Evolutionary conservation across 352 stramenopile genomes (phyloP), one percentile per base, ranked within the genome.

Genomic region (Phytophthora fragariaefolia): DNA sequence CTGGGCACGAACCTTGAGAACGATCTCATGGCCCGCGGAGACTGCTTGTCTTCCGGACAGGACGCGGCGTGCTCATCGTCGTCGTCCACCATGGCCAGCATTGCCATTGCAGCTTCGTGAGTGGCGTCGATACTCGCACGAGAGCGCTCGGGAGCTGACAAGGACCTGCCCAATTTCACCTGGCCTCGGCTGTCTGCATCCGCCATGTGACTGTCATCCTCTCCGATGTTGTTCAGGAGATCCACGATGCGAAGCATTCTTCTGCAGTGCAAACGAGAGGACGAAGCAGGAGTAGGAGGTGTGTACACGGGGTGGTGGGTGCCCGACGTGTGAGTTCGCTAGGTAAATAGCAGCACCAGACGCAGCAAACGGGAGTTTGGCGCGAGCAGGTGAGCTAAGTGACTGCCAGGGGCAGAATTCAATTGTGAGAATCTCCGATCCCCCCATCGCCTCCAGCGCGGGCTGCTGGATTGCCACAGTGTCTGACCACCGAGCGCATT

Each of bases 341-440:
- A 68, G 64, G 56, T 77, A 77, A 77, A 63, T 77, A 77, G 70
- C 60, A 68, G 42, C 64, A 66, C 70, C 59, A 50, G 48, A 53
- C 32, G 34, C 63, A 52, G 40, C 60, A 56, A 60, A 62, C 43
- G 63, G 40, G 38, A 18, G n/a, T 55, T 64, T 64, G 57, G 58
- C 34, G 58, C 64, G 64, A 57, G 34, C 58, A 53, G 60, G 66
- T 63, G 60, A 74, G 66, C 66, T 77, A 67, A 74, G 60, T 77
- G 61, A 65, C 65, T 77, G 59, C 62, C 65, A 57, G 12, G 65
- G 47, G 65, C 63, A 65, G 74, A 65, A 74, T 64, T 74, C 30
- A 62, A 69, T 74, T 72, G 65, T 77, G 70, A 63, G 58, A 64
- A 58, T 68, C 28, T 59, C 66, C 59, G 51, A 51, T n/a, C n/a